phyloP scores from a whole-genome alignment of 1,284 basidiomycete species.

The Cronartium quercuum region DNA sequence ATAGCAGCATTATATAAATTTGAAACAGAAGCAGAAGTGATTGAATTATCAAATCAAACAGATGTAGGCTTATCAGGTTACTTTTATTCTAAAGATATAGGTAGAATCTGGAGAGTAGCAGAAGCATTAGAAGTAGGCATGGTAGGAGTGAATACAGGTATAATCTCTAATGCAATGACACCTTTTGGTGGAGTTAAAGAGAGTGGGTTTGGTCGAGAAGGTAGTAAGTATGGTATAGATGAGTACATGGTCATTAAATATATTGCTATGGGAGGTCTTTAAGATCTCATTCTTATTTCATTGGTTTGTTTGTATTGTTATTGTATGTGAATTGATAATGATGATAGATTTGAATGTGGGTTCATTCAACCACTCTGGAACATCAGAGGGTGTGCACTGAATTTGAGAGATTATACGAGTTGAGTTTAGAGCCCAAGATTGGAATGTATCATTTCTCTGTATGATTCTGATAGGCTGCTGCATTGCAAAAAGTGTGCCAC shows the following conservation, averaged over 20 bases:
- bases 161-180: constrained; percentile 70
- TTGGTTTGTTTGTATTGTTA: no score
- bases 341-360: no score
- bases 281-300: no score
- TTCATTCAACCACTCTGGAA: no score
- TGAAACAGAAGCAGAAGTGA: constrained; percentile 83
- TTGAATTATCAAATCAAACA: constrained; percentile 74
- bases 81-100: constrained; percentile 83
- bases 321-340: no score
- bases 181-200: constrained; percentile 91
- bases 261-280: constrained; percentile 61
- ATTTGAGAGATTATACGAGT: no score
- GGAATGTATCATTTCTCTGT: no score
- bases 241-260: constrained; percentile 65
- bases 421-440: no score
- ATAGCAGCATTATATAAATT: constrained; percentile 62
- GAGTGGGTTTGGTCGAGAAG: constrained; percentile 71
- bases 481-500: no score
- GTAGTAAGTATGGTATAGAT: constrained; percentile 46
- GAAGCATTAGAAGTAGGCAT: constrained; percentile 93
- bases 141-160: constrained; percentile 76
- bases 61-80: constrained; percentile 77
- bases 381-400: no score
- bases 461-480: no score
- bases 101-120: constrained; percentile 92